Evolutionary conservation across 306 rosid genomes (phyloP).

Genomic region (Ceratonia siliqua): DNA sequence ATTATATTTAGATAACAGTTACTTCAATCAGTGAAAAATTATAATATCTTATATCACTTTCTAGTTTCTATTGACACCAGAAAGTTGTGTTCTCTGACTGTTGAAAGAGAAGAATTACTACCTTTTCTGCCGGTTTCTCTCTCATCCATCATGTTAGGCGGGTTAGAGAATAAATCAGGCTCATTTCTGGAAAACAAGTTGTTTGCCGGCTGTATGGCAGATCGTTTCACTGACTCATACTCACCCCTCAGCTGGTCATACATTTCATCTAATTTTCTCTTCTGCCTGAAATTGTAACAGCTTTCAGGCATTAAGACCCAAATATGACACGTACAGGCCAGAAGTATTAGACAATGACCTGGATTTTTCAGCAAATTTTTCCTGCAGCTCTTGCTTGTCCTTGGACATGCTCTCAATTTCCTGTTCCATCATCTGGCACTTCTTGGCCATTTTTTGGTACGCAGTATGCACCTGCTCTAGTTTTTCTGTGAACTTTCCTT

Average conservation of each 20-base stretch:
- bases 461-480: conserved; percentile 88
- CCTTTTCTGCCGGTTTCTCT: conserved; percentile 84
- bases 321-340: conserved; percentile 18
- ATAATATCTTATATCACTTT: background rate
- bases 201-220: conserved; percentile 82
- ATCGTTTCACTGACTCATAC: conserved; percentile 72
- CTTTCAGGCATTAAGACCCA: conserved; percentile 4
- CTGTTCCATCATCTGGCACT: conserved; percentile 90
- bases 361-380: conserved; percentile 93
- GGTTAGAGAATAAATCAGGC: conserved; percentile 74
- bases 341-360: conserved; percentile 49
- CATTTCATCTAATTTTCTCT: conserved; percentile 99
- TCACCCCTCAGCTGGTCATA: conserved; percentile 92
- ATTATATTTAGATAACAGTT: background rate
- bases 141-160: conserved; percentile 65
- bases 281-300: conserved; percentile 67
- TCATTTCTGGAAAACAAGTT: conserved; percentile 89
- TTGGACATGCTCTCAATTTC: conserved; percentile 85
- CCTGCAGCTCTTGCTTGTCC: conserved; percentile 99
- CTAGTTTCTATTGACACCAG: conserved; percentile 12
- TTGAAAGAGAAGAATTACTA: conserved; percentile 43
- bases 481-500: conserved; percentile 89
- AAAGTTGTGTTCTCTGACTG: background rate
- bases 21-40: background rate
- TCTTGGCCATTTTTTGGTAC: conserved; percentile 89